Conservation (phyloP, 2,329 filamentous ascomycete genomes). For the Trichophyton equinum region DNA sequence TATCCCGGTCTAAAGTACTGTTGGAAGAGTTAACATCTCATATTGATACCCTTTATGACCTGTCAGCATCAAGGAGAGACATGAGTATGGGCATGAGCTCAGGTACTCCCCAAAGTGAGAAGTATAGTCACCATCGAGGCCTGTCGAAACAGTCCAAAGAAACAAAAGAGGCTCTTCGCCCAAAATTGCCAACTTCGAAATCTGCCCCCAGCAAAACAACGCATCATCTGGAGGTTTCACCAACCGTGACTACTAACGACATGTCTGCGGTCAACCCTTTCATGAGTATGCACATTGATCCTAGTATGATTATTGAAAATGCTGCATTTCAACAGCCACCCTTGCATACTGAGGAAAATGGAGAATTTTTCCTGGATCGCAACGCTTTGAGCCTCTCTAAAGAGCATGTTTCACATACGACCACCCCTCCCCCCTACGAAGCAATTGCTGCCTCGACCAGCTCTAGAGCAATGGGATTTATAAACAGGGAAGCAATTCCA, state of each 20-base stretch:
- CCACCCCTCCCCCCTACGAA: constrained; percentile 33
- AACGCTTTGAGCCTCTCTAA: constrained; percentile 27
- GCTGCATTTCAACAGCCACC: background rate
- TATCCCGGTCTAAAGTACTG: constrained; percentile 44
- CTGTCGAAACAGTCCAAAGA: constrained; percentile 13
- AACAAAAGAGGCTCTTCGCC: constrained; percentile 16
- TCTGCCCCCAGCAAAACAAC: background rate
- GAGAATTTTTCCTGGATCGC: constrained; percentile 29
- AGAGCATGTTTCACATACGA: constrained; percentile 26
- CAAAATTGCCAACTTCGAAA: constrained; percentile 13
- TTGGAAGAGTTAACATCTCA: constrained; percentile 48
- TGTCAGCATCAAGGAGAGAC: constrained; percentile 45
- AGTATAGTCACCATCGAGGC: constrained; percentile 19
- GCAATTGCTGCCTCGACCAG: constrained; percentile 31
- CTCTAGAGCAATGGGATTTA: constrained; percentile 30
- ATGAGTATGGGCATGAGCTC: constrained; percentile 30
- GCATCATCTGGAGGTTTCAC: background rate
- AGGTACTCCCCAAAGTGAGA: constrained; percentile 18
- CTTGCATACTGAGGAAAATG: constrained; percentile 4
- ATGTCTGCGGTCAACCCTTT: constrained; percentile 9
- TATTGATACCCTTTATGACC: constrained; percentile 52
- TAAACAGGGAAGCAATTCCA: constrained; percentile 27
- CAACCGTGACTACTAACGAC: background rate
- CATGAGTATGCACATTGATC: constrained; percentile 11
- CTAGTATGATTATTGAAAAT: background rate